Conservation (phyloP, 495 filamentous ascomycete species). For the Hyphodiscus hymeniophilus region DNA sequence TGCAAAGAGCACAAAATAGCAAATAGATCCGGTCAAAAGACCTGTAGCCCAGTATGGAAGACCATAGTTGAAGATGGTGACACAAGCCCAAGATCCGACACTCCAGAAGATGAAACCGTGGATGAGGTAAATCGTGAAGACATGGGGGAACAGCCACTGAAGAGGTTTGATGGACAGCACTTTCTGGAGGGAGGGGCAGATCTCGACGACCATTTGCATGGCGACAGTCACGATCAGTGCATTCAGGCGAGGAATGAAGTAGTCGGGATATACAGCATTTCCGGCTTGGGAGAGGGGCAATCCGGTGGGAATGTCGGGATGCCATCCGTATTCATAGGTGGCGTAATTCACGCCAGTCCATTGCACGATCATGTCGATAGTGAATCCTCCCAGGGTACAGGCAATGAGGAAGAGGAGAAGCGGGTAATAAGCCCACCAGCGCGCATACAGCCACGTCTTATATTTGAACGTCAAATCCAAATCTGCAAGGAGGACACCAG, state of each 20-base stretch:
- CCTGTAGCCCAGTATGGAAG: conserved; percentile 23
- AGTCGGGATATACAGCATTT: conserved; percentile 25
- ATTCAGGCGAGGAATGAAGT: conserved; percentile 33
- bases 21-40: conserved; percentile 13
- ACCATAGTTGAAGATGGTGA: conserved; percentile 10
- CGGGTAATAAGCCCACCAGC: conserved; percentile 23
- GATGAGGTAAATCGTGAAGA: conserved; percentile 37
- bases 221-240: conserved; percentile 28
- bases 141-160: conserved; percentile 33
- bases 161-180: conserved; percentile 25
- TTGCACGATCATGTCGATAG: conserved; percentile 24
- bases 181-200: conserved; percentile 26
- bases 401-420: conserved; percentile 17
- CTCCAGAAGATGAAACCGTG: conserved; percentile 35
- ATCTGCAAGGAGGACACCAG: conserved; percentile 31
- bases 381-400: conserved; percentile 17
- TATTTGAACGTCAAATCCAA: conserved; percentile 35
- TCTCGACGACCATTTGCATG: conserved; percentile 31
- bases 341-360: conserved; percentile 18
- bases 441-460: conserved; percentile 24
- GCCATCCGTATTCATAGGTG: conserved; percentile 28
- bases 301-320: conserved; percentile 28
- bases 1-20: conserved; percentile 9
- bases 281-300: conserved; percentile 22
- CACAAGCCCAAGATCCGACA: conserved; percentile 24